These are phyloP conservation scores for Cryptococcus sp. DNA, from an alignment of 1,284 basidiomycete genomes.

Conservation along the genomic window DNA sequence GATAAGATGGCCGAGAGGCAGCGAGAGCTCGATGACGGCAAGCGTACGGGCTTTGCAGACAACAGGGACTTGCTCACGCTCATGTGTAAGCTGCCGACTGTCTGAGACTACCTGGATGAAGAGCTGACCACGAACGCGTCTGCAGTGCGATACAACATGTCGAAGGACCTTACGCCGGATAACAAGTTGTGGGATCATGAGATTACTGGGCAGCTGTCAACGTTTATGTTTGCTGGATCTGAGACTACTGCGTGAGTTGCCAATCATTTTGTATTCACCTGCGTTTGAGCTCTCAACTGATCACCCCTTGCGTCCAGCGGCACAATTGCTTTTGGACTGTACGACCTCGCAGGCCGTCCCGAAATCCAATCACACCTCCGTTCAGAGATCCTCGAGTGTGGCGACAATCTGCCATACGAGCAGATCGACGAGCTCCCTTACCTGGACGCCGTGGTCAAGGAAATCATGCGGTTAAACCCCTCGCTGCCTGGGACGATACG, in stretches of 20 bases:
- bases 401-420: constrained; percentile 21
- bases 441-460: constrained; percentile 30
- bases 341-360: constrained; percentile 20
- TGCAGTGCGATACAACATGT: constrained; percentile 25
- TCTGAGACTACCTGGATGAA: too few species aligned
- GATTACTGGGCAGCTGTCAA: constrained; percentile 30
- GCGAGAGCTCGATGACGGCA: constrained; percentile 18
- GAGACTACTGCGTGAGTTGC: constrained; percentile 28
- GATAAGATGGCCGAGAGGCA: constrained; percentile 18
- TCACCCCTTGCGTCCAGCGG: constrained; percentile 9
- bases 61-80: constrained; percentile 24
- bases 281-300: too few species aligned
- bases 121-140: background rate
- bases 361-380: constrained; percentile 21
- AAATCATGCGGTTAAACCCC: constrained; percentile 26
- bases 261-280: background rate
- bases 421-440: constrained; percentile 27
- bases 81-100: constrained; percentile 18
- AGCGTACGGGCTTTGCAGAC: constrained; percentile 12
- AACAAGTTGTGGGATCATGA: constrained; percentile 26
- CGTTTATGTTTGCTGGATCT: constrained; percentile 33
- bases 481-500: constrained; percentile 21
- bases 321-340: constrained; percentile 23
- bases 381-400: constrained; percentile 21
- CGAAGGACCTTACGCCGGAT: constrained; percentile 12